A percentile compares a stretch with the other conserved stretches of the same genome.
These are phyloP conservation scores for Pichia sp. DNA, from an alignment of 1,139 yeast species.

Conservation along the genomic window DNA sequence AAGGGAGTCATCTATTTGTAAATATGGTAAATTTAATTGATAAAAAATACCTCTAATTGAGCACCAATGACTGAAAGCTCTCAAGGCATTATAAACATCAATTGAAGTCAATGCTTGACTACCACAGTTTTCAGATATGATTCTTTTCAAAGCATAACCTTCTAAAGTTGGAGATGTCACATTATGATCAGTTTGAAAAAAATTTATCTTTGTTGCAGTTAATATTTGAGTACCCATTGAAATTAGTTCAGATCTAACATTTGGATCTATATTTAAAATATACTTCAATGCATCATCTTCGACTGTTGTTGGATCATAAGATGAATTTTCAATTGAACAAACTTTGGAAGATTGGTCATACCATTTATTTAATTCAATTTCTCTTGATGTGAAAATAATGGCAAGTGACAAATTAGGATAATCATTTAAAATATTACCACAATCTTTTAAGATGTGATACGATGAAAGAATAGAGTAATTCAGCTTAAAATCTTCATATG, in stretches of 20 bases:
- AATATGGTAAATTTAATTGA: conserved; percentile 38
- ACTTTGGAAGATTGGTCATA: conserved; percentile 45
- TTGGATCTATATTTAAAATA: conserved; percentile 23
- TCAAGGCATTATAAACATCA: conserved; percentile 43
- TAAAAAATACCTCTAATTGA: conserved; percentile 44
- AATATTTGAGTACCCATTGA: conserved; percentile 39
- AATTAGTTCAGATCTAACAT: conserved; percentile 30
- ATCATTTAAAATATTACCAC: conserved; percentile 32
- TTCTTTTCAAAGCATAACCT: conserved; percentile 39
- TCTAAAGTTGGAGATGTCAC: conserved; percentile 37
- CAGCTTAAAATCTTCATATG: conserved; percentile 29
- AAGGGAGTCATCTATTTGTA: conserved; percentile 33
- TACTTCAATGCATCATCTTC: conserved; percentile 32
- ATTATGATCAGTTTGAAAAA: conserved; percentile 53
- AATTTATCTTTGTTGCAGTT: conserved; percentile 45
- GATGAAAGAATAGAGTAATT: conserved; percentile 39
- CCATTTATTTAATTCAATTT: conserved; percentile 45
- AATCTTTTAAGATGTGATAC: conserved; percentile 36
- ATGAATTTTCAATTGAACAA: conserved; percentile 33
- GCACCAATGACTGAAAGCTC: conserved; percentile 54
- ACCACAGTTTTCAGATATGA: conserved; percentile 39
- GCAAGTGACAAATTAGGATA: conserved; percentile 43
- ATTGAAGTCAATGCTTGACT: conserved; percentile 36
- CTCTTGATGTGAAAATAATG: conserved; percentile 45
- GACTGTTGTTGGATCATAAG: conserved; percentile 29